Base-by-base conservation (phyloP, 2,329 filamentous ascomycete species). In the Sclerotinia spermophila region DNA sequence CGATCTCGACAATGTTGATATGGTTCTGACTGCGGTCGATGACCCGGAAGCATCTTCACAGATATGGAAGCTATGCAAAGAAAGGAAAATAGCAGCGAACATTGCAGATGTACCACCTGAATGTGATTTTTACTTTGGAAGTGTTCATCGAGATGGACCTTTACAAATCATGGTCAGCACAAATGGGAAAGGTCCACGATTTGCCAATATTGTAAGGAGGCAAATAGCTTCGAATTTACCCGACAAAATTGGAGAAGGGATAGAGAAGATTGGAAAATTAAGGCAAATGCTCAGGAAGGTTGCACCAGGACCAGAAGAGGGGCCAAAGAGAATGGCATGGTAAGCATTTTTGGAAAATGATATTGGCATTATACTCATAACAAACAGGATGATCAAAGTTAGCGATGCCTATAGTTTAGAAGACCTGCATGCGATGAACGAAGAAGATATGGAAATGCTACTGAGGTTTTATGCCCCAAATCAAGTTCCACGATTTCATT, bases 81-180 rank as follows among this genome's bases (percentile, higher is more conserved):
- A 93, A 80, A 87, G 85, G 72, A 89, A 89, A 72, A 92, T 98
- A 74, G 89, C 94, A 8, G 94, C 94, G 71, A 99, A 99, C 81
- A 97, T 99, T 75, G 96, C 96, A 75, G 96, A 99, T 79, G 96
- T 99, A 5, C 96, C 96, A 0, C 87, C 93, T 0, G 96, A 99
- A 81, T 99, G 96, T 81, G 96, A 99, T 79, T 99, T 99, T 80
- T 99, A 97, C 85, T 99, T 99, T 82, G 96, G 96, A 73, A 96
- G 92, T 79, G 90, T 97, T 53, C 93, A 99, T 82, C 90, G 96
- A 66, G 96, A 99, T 80, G 96, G 96, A 0, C 96, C 96, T 8
- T 82, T 99, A 72, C 96, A 99, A 83, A 91, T 99, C 78, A 99
- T 99, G 96, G 95, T 99, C 76, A 96, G 92, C 83, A 99, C 96